Evolutionary conservation across 2,329 filamentous ascomycete species (phyloP), one percentile per base, ranked within the genome.

Genomic region (Atkinsonella hypoxylon): DNA sequence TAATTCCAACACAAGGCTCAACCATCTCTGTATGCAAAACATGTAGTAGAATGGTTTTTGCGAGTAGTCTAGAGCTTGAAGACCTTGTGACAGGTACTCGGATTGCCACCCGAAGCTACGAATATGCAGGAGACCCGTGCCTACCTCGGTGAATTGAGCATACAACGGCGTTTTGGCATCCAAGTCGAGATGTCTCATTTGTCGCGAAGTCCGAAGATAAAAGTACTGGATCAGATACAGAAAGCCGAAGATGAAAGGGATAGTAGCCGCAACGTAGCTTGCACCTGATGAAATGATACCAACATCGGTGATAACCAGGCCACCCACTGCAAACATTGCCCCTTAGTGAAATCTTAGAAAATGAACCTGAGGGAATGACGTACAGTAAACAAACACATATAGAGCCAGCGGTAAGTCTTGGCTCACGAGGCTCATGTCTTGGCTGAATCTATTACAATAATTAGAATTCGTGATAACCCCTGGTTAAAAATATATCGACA

Each of bases 1-100:
- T 3, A 78, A 57, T 51, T 77, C 72, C 6, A 78, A 58, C 1
- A 74, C 70, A 4, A 78, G 58, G 0, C 63, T 68, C 1, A 77
- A 62, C 73, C 74, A 78, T 20, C 69, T 63, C 54, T 77, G 74
- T 11, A 77, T 70, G n/a, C 69, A 68, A 47, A 66, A 70, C 13
- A 76, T 65, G 9, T 76, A 61, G 51, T 78, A 64, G 8, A 55
- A 60, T 0, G 62, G 62, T 18, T 55, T 51, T 40, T 65, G 63
- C 0, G 60, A 64, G 2, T 49, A 46, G 48, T 57, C 74, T 7
- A 78, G 63, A 45, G 55, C 40, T 30, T 34, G 45, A 26, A 38
- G 40, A 31, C 56, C 53, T 5, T 54, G 54, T 10, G 54, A 47
- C 5, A 52, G 50, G 31, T 57, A 62, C 2, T 54, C 30, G 0